Base-by-base conservation (phyloP, 2,329 filamentous ascomycete genomes). In the Aspergillus fischeri region DNA sequence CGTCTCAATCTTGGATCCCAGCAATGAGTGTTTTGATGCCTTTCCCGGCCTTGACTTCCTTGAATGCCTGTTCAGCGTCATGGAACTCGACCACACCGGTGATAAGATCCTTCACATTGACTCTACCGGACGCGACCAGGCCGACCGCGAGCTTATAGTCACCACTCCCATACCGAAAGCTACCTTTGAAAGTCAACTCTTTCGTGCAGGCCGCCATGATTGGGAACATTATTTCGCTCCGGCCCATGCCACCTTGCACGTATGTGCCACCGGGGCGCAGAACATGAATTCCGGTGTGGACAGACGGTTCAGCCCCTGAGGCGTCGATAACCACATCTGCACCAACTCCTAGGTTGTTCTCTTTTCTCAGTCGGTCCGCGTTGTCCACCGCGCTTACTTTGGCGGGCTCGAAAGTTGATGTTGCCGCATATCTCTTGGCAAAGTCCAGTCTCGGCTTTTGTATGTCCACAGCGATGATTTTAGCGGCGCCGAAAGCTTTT, bases 181-280 rank as follows among this genome's bases (percentile, higher is more conserved):
- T 92, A 24, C 93, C 93, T 70, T 88, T 90, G 49, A 90, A 83
- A 10, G 87, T 95, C 52, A 96, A 81, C 80, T 97, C 93, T 79
- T 97, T 97, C 52, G 87, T 82, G 73, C 92, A 95, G 70, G 95
- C 81, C 4, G 90, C 88, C 84, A 93, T 90, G 72, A 97, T 96
- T 52, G 93, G 93, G 79, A 97, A 96, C 8, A 77, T 89, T 73
- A 97, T 92, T 69, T 96, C 90, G 42, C 86, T 75, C 71, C 88
- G 89, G 69, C 93, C 93, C 91, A 97, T 96, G 55, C 92, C 92
- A 58, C 87, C 91, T 77, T 95, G 91, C 8, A 95, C 87, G 67
- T 91, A 93, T 17, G 83, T 87, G 32, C 90, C 90, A 55, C 90
- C 90, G 49, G 80, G 80, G 61, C 86, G 83, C 27, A 92, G 83